Conservation (phyloP, 306 rosid genomes). For the Acacia confusa region DNA sequence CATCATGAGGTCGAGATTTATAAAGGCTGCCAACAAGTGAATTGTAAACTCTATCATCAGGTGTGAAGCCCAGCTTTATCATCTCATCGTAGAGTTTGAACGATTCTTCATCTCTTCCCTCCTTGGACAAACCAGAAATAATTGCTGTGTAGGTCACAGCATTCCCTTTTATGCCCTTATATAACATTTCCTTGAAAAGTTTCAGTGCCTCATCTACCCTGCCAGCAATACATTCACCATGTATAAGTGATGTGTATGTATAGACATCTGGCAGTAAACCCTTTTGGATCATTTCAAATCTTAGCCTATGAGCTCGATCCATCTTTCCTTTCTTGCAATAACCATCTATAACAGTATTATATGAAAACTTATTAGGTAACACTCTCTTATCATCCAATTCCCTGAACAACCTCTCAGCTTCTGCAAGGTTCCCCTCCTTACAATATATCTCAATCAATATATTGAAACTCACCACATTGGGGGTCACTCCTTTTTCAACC, state of each 20-base stretch:
- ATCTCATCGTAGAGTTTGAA: constrained; percentile 74
- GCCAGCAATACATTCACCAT: constrained; percentile 69
- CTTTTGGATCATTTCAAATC: constrained; percentile 53
- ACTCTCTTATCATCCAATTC: constrained; percentile 63
- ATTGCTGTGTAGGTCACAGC: constrained; percentile 63
- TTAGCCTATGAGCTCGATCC: constrained; percentile 55
- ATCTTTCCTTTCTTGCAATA: constrained; percentile 64
- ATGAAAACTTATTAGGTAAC: constrained; percentile 59
- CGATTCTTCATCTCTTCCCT: constrained; percentile 78
- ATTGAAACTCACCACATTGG: constrained; percentile 58
- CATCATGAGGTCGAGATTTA: constrained; percentile 25
- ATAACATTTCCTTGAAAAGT: constrained; percentile 66
- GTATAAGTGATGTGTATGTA: constrained; percentile 75
- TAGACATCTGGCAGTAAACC: constrained; percentile 67
- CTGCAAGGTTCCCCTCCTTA: constrained; percentile 79
- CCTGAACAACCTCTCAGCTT: constrained; percentile 56
- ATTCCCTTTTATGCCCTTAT: constrained; percentile 48
- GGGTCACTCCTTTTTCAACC: constrained; percentile 67
- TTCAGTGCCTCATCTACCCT: constrained; percentile 60
- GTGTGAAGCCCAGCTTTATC: constrained; percentile 55
- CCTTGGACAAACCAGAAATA: constrained; percentile 79
- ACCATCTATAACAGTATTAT: constrained; percentile 70
- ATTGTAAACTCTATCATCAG: constrained; percentile 76
- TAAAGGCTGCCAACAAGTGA: constrained; percentile 73
- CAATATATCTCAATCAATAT: constrained; percentile 70